Evolutionary conservation across 164 flowering plant genomes (phyloP).

Genomic region (Chloranthus sessilifolius): DNA sequence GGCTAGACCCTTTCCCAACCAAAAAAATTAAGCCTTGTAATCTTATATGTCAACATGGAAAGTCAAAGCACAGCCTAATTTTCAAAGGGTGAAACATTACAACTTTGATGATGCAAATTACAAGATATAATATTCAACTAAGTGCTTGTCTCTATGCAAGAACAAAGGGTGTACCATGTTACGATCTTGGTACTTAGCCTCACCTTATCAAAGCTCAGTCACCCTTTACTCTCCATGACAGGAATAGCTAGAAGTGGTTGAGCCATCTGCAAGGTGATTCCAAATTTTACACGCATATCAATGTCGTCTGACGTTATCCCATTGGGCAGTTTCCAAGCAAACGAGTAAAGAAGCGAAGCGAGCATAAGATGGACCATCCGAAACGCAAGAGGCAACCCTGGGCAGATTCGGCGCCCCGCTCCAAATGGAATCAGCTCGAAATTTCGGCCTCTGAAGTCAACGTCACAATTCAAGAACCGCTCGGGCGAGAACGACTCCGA

Average conservation of each 20-base stretch:
- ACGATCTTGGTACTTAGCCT: too few species aligned
- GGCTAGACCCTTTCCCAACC: too few species aligned
- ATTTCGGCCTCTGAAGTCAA: conserved; percentile 13
- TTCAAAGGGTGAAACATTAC: too few species aligned
- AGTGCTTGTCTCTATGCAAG: too few species aligned
- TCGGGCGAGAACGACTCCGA: conserved; percentile 19
- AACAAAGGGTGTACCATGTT: too few species aligned
- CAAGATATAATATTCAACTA: too few species aligned
- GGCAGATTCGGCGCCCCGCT: conserved; percentile 21
- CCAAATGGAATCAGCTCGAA: conserved; percentile 25
- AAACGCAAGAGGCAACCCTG: conserved; percentile 14
- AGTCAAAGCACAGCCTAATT: too few species aligned
- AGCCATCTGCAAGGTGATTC: conserved; percentile 18
- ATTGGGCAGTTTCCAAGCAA: conserved; percentile 14
- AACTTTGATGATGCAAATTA: too few species aligned
- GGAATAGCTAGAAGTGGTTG: conserved; percentile 15
- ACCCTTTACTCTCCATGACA: too few species aligned
- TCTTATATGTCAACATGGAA: too few species aligned
- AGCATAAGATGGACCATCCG: conserved; percentile 19
- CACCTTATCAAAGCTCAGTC: too few species aligned
- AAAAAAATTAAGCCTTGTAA: too few species aligned
- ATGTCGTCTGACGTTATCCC: conserved; percentile 9
- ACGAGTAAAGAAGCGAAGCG: conserved; percentile 17
- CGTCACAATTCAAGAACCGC: conserved; percentile 16
- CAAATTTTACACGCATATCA: conserved; percentile 20